These are phyloP conservation scores for Psophocarpus tetragonolobus DNA, from an alignment of 306 rosid species.

Conservation along the genomic window DNA sequence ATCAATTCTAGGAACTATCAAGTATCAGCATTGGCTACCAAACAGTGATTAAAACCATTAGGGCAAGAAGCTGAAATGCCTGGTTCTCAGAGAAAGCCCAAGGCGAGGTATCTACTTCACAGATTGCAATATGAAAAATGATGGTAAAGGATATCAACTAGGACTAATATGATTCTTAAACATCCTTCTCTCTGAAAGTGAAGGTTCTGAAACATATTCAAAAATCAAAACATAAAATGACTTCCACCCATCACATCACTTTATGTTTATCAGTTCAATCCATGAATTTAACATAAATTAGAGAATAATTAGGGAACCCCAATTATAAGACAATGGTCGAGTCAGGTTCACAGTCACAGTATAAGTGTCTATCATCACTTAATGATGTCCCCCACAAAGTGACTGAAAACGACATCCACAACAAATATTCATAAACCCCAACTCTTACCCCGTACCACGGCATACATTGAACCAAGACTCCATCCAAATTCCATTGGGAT, in stretches of 20 bases:
- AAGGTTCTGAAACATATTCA: conserved; percentile 2
- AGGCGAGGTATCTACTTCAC: conserved; percentile 7
- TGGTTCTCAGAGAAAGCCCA: background rate
- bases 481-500: background rate
- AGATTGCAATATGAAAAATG: conserved; percentile 15
- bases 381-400: background rate
- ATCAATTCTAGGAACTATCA: background rate
- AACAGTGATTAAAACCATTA: conserved; percentile 11
- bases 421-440: background rate
- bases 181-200: no score
- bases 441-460: background rate
- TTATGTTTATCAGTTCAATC: background rate
- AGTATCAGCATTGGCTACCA: background rate
- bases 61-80: background rate
- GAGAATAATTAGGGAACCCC: background rate
- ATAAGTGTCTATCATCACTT: background rate
- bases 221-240: background rate
- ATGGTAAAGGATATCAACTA: background rate
- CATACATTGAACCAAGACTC: background rate
- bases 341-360: background rate
- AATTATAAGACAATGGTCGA: background rate
- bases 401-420: conserved; percentile 11
- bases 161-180: background rate
- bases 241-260: conserved; percentile 20
- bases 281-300: background rate